Conservation (phyloP, 441 rosid genomes). For the Euphorbia celastroides region DNA sequence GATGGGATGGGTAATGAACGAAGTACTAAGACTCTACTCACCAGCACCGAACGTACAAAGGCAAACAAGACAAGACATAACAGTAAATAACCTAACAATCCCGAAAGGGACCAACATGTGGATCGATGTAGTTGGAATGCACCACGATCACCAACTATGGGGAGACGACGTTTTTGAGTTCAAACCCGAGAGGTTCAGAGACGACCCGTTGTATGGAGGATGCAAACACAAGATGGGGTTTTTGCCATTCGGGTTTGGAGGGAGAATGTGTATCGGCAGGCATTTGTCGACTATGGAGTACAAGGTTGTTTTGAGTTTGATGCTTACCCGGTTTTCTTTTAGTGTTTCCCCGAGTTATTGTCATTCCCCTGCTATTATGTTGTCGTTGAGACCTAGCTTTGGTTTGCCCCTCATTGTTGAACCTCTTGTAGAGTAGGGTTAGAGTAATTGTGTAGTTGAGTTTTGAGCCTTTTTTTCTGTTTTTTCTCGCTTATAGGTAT, state of each 20-base stretch:
- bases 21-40: constrained; percentile 69
- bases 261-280: constrained; percentile 90
- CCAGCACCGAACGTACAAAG: constrained; percentile 91
- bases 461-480: neutral
- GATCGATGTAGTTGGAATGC: constrained; percentile 91
- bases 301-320: constrained; percentile 55
- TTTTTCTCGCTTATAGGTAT: neutral
- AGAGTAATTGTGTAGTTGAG: neutral
- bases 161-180: constrained; percentile 76
- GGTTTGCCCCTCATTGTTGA: constrained; percentile 66
- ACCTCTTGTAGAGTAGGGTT: constrained; percentile 26
- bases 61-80: constrained; percentile 65
- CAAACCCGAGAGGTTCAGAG: constrained; percentile 74
- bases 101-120: constrained; percentile 83
- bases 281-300: constrained; percentile 74
- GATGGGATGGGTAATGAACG: constrained; percentile 95
- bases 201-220: constrained; percentile 55
- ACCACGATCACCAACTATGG: constrained; percentile 77
- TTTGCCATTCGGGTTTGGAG: constrained; percentile 95
- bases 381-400: constrained; percentile 64
- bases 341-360: constrained; percentile 55
- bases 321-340: constrained; percentile 64
- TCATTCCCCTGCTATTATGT: constrained; percentile 70
- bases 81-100: constrained; percentile 45
- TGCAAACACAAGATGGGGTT: constrained; percentile 90